Percentiles rank a stretch among this genome's conserved stretches.
Conservation (phyloP, 2,329 filamentous ascomycete genomes). For the Ilyonectria destructans region DNA sequence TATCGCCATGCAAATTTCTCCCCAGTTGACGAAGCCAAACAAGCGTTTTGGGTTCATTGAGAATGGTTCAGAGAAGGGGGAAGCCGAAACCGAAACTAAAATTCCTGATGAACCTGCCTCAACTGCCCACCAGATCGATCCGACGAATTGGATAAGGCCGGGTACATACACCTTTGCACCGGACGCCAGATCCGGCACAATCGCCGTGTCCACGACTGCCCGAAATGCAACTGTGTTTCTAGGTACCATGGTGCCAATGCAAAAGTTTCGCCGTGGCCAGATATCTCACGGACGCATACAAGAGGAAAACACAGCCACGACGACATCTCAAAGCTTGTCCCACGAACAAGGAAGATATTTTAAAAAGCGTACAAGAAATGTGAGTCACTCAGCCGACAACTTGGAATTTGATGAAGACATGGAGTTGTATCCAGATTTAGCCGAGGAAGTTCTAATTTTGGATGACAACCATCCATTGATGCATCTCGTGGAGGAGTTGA, state of each 20-base stretch:
- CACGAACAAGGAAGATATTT: not conserved
- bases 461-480: not conserved
- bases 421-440: not conserved
- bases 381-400: not conserved
- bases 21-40: not conserved
- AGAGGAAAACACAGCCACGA: not conserved
- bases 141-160: not conserved
- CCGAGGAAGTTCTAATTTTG: not conserved
- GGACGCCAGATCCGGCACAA: not conserved
- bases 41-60: not conserved
- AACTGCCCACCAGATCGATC: not conserved
- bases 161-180: not conserved
- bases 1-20: not conserved
- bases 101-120: not conserved
- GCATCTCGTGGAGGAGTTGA: not conserved
- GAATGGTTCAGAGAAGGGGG: not conserved
- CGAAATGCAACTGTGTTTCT: not conserved
- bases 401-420: not conserved
- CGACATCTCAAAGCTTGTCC: too few species aligned
- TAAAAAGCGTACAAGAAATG: not conserved
- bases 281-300: not conserved
- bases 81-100: not conserved
- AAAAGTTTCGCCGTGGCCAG: not conserved
- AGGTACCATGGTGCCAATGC: not conserved
- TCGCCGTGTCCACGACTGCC: not conserved